Percentiles rank a stretch among this genome's conserved stretches.
Conservation (phyloP, 2,329 filamentous ascomycete species). For the Stagonosporopsis chrysanthemi region DNA sequence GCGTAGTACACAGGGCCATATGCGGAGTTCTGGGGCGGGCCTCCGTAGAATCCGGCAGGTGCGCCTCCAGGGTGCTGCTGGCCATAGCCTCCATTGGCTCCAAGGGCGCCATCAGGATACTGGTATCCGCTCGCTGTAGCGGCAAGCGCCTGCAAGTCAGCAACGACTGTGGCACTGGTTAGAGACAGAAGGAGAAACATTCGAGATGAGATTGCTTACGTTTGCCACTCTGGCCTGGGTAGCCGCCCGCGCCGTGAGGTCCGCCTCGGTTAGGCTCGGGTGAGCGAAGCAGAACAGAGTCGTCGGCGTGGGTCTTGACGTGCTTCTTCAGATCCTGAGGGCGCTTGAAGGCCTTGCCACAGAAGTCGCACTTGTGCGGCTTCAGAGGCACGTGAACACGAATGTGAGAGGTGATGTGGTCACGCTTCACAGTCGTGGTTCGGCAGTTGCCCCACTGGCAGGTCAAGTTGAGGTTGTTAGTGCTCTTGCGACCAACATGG, state of each 20-base stretch:
- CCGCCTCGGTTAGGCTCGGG: conserved; percentile 64
- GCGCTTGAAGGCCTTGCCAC: conserved; percentile 98
- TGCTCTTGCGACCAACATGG: conserved; percentile 98
- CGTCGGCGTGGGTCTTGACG: conserved; percentile 97
- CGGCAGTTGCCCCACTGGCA: conserved; percentile 97
- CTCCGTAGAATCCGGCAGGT: conserved; percentile 60
- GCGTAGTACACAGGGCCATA: conserved; percentile 82
- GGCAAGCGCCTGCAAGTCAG: conserved; percentile 58
- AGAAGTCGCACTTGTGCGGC: conserved; percentile 99
- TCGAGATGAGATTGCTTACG: conserved; percentile 41
- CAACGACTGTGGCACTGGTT: conserved; percentile 50
- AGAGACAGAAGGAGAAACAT: conserved; percentile 38
- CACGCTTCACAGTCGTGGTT: conserved; percentile 96
- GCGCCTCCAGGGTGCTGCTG: conserved; percentile 62
- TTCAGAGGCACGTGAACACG: conserved; percentile 98
- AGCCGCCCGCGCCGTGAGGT: conserved; percentile 45
- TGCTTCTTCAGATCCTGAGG: conserved; percentile 99
- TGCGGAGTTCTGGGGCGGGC: conserved; percentile 60
- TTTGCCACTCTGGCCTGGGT: conserved; percentile 49
- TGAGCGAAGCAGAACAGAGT: conserved; percentile 77
- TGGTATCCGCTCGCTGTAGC: conserved; percentile 58
- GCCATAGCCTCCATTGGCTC: conserved; percentile 46
- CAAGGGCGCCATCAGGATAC: conserved; percentile 54
- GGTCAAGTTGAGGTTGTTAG: conserved; percentile 96
- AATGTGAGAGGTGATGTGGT: conserved; percentile 99